Percentiles rank a stretch among this genome's conserved stretches.
phyloP scores from a whole-genome alignment of 257 asterid species.

The Solanum pinnatisectum region DNA sequence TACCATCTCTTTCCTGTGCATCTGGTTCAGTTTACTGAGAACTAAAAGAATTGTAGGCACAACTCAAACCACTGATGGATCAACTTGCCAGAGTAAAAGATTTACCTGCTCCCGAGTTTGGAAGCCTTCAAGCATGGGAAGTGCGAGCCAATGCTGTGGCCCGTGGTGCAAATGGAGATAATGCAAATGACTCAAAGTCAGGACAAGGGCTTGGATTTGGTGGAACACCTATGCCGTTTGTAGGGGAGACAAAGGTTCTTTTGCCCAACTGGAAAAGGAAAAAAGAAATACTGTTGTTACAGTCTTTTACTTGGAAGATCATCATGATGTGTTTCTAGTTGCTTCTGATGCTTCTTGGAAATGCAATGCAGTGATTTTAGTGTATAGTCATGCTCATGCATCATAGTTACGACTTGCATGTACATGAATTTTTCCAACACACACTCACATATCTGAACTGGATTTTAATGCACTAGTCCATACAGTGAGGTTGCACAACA shows the following conservation, averaged over 20 bases:
- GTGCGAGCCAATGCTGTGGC: slow-evolving; percentile 60
- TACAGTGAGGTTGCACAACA: neutral
- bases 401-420: neutral
- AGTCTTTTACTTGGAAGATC: neutral
- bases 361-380: neutral
- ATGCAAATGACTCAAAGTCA: slow-evolving; percentile 44
- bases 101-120: slow-evolving; percentile 78
- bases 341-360: neutral
- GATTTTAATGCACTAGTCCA: slow-evolving; percentile 3
- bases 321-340: neutral
- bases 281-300: neutral
- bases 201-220: slow-evolving; percentile 57
- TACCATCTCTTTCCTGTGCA: neutral
- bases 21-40: neutral
- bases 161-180: slow-evolving; percentile 59
- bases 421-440: neutral
- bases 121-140: slow-evolving; percentile 91
- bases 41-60: slow-evolving; percentile 37
- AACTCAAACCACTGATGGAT: slow-evolving; percentile 71
- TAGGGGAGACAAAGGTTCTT: slow-evolving; percentile 84
- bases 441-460: neutral
- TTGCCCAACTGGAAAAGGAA: neutral
- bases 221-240: slow-evolving; percentile 85
- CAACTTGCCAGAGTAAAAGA: slow-evolving; percentile 86
- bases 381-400: slow-evolving; percentile 4